These are phyloP conservation scores for Akanthomyces uredinophilus DNA, from an alignment of 2,329 filamentous ascomycete species.

Conservation along the genomic window DNA sequence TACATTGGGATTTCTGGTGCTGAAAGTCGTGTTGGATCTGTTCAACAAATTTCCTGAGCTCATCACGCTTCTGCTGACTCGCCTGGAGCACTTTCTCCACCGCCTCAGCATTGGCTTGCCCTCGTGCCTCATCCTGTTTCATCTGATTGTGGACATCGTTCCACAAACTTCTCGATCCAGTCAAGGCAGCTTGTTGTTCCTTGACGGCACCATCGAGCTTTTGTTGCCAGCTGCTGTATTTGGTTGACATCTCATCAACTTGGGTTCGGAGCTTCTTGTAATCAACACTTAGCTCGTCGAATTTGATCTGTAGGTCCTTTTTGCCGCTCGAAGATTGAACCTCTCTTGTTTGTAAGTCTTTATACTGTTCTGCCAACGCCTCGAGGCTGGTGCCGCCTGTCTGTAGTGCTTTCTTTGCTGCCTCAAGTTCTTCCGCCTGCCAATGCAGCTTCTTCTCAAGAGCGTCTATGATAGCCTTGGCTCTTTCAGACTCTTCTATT, in stretches of 20 bases:
- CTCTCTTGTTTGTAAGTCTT: neutral
- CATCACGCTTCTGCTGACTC: conserved; percentile 6
- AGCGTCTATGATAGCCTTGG: conserved; percentile 14
- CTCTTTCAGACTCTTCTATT: conserved; percentile 3
- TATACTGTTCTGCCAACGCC: neutral
- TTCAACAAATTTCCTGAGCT: neutral
- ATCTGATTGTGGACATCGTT: neutral
- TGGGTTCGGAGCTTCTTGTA: neutral
- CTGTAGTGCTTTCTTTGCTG: conserved; percentile 18
- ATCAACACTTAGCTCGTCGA: conserved; percentile 11
- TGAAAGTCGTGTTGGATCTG: neutral
- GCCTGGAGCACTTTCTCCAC: neutral
- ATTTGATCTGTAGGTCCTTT: conserved; percentile 4
- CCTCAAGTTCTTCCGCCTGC: conserved; percentile 19
- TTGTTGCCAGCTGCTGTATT: neutral
- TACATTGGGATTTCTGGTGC: neutral
- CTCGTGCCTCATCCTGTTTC: neutral
- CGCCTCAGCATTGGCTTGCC: neutral
- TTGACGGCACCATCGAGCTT: conserved; percentile 4
- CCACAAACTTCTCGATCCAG: conserved; percentile 10
- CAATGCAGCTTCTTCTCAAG: conserved; percentile 7
- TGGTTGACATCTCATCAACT: neutral
- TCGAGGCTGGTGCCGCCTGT: neutral
- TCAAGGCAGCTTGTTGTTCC: conserved; percentile 15
- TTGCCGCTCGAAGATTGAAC: neutral